phyloP scores from a whole-genome alignment of 805 yeast genomes.

The Saccharomycopsis capsularis region DNA sequence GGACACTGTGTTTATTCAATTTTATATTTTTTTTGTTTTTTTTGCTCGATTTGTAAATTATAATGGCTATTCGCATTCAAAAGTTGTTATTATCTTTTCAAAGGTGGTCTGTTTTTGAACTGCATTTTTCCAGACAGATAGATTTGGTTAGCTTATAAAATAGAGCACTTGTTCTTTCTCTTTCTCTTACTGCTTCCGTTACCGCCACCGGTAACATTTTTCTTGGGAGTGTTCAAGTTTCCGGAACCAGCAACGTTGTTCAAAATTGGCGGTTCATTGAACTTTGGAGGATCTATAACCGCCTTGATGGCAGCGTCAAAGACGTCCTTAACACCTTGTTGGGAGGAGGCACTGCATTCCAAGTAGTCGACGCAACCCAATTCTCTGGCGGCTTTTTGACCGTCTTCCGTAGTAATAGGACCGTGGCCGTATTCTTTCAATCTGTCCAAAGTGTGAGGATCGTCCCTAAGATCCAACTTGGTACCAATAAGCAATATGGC shows the following conservation, averaged over 20 bases:
- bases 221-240: neutral
- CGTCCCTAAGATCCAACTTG: constrained; percentile 81
- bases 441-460: constrained; percentile 60
- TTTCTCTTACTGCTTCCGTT: constrained; percentile 26
- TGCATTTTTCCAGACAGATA: too few relatives aligned
- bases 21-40: too few relatives aligned
- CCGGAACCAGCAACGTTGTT: constrained; percentile 7
- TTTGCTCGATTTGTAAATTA: too few relatives aligned
- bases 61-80: too few relatives aligned
- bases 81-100: too few relatives aligned
- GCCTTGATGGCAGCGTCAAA: constrained; percentile 77
- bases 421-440: constrained; percentile 53
- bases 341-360: constrained; percentile 90
- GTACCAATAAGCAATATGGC: constrained; percentile 77
- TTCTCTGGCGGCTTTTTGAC: constrained; percentile 58
- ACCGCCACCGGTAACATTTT: neutral
- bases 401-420: constrained; percentile 60
- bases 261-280: constrained; percentile 18
- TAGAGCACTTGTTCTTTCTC: constrained; percentile 43
- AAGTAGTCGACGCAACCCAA: constrained; percentile 66
- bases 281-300: constrained; percentile 48
- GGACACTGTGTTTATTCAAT: too few relatives aligned
- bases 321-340: constrained; percentile 75
- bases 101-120: too few relatives aligned
- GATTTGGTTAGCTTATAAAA: constrained; percentile 30